phyloP scores from a whole-genome alignment of 176 grass and related monocot genomes.

The Panicum miliaceum region DNA sequence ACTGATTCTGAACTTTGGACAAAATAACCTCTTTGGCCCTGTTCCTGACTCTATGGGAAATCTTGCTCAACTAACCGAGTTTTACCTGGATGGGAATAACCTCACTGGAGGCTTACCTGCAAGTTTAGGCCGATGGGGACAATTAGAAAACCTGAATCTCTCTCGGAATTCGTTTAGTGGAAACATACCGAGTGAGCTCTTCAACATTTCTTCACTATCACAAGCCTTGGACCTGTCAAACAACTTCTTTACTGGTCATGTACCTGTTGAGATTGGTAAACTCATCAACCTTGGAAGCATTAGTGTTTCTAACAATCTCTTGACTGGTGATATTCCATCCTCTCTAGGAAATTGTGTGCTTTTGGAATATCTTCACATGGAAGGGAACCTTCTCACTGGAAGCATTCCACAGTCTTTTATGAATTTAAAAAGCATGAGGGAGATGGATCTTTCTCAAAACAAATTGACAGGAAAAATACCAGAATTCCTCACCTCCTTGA shows the following conservation, averaged over 20 bases:
- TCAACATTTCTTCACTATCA: slow-evolving; percentile 35
- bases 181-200: slow-evolving; percentile 35
- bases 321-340: slow-evolving; percentile 46
- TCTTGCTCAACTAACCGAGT: slow-evolving; percentile 3
- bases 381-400: slow-evolving; percentile 54
- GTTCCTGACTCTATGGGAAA: slow-evolving; percentile 36
- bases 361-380: slow-evolving; percentile 56
- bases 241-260: slow-evolving; percentile 26
- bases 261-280: slow-evolving; percentile 31
- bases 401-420: slow-evolving; percentile 49
- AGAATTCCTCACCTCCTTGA: slow-evolving; percentile 33
- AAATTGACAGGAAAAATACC: slow-evolving; percentile 55
- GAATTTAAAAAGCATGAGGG: slow-evolving; percentile 47
- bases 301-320: slow-evolving; percentile 39
- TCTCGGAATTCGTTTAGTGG: slow-evolving; percentile 40
- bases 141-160: slow-evolving; percentile 36
- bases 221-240: slow-evolving; percentile 41
- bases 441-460: slow-evolving; percentile 61
- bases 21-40: slow-evolving; percentile 11
- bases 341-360: slow-evolving; percentile 52
- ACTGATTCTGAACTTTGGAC: neutral
- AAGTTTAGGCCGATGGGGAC: slow-evolving; percentile 43
- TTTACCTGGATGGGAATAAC: slow-evolving; percentile 35
- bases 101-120: slow-evolving; percentile 49
- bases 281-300: slow-evolving; percentile 35